Percentiles rank a stretch among this genome's conserved stretches.
Evolutionary conservation across 2,329 filamentous ascomycete species (phyloP).

Genomic region (Phyllosticta citriasiana): DNA sequence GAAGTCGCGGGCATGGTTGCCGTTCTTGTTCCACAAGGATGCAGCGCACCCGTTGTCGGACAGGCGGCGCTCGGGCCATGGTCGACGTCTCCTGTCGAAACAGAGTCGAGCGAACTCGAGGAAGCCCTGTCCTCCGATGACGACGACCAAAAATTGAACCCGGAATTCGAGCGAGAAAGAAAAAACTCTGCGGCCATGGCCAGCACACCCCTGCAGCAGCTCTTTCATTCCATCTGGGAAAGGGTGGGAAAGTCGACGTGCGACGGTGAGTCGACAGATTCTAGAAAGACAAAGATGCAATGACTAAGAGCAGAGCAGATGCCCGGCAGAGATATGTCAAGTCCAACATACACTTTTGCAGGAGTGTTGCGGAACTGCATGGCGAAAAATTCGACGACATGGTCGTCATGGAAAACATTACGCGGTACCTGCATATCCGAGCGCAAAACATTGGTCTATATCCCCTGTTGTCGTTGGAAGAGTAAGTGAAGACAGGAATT

Average conservation of each 20-base stretch:
- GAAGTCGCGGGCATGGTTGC: slow-evolving; percentile 7
- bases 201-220: background rate
- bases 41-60: background rate
- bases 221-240: slow-evolving; percentile 7
- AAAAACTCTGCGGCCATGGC: background rate
- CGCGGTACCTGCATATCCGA: slow-evolving; percentile 9
- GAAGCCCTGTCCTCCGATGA: background rate
- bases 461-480: slow-evolving; percentile 8
- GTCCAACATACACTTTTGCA: slow-evolving; percentile 8
- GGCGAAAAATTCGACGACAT: slow-evolving; percentile 10
- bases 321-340: slow-evolving; percentile 7
- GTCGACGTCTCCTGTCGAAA: background rate
- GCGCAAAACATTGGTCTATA: slow-evolving; percentile 11
- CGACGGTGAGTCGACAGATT: background rate
- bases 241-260: background rate
- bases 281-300: background rate
- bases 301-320: background rate
- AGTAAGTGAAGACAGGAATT: background rate
- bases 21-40: background rate
- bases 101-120: background rate
- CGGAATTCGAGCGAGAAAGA: background rate
- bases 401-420: slow-evolving; percentile 10
- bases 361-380: slow-evolving; percentile 8
- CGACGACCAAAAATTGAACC: background rate
- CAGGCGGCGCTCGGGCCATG: background rate